These are phyloP conservation scores for Fusarium sp. DNA, from an alignment of 2,329 filamentous ascomycete species.

Conservation along the genomic window DNA sequence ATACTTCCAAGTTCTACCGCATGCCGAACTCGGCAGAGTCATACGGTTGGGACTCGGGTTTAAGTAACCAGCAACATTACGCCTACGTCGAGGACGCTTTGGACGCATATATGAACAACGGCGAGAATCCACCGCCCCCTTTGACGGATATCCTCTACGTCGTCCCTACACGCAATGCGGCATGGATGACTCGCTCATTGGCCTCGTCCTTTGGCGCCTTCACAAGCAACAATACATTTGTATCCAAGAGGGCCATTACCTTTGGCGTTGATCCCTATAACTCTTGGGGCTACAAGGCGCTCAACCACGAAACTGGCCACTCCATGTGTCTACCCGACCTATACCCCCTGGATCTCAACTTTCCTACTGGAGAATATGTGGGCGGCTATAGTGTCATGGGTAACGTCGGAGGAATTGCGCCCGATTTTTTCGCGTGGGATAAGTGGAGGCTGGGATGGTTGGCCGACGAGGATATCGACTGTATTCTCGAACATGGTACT, in stretches of 20 bases:
- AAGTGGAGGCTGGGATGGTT: conserved; percentile 54
- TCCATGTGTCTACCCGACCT: conserved; percentile 52
- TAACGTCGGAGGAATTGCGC: conserved; percentile 46
- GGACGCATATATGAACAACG: conserved; percentile 12
- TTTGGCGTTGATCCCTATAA: conserved; percentile 47
- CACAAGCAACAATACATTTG: background rate
- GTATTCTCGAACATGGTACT: conserved; percentile 37
- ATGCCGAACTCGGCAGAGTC: conserved; percentile 41
- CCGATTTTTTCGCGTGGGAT: conserved; percentile 53
- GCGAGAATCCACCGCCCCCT: background rate
- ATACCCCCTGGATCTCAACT: conserved; percentile 43
- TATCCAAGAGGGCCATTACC: conserved; percentile 42
- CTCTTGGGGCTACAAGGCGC: conserved; percentile 46
- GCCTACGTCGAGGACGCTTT: conserved; percentile 31
- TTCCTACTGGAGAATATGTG: conserved; percentile 44
- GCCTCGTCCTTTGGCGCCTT: conserved; percentile 8
- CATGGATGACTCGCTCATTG: conserved; percentile 7
- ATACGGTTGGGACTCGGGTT: conserved; percentile 29
- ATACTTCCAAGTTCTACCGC: conserved; percentile 38
- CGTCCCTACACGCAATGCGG: conserved; percentile 13
- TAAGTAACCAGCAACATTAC: conserved; percentile 6
- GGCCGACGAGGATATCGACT: conserved; percentile 46
- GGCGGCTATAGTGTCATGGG: conserved; percentile 53
- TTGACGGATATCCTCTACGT: conserved; percentile 28
- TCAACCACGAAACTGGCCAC: conserved; percentile 53